Base-by-base conservation (phyloP, 148 eudicot species). In the Vaccinium corymbosum region DNA sequence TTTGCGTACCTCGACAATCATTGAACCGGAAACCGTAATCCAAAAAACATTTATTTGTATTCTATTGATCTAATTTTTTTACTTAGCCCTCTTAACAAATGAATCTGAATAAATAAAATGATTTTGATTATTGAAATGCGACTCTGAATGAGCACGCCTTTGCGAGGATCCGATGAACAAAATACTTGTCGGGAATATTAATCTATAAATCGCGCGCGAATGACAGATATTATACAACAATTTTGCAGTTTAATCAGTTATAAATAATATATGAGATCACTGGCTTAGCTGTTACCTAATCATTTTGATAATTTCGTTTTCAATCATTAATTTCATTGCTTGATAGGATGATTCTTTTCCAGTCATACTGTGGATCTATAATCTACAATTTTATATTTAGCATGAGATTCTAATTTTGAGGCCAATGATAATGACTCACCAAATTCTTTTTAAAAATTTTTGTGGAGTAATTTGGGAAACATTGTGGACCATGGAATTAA, bases 401-500 rank as follows among this genome's bases (percentile, higher is more conserved):
- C 42, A 77, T 77, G 1, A 6, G 80, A 78, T 78, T 53, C 61
- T 52, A 51, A 78, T 78, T 20, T 25, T 13, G 59, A 78, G 80
- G 59, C n/a, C 42, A 13, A 15, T 52, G 29, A 52, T 77, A 50
- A 52, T 52, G 80, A 77, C 59, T 77, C 20, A 13, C 25, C 59
- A 22, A 50, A 76, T 56, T 42, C 4, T 5, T 15, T 72, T 72
- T 1, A 22, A 7, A n/a, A 6, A 27, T 14, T 77, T 13, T 25
- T 77, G 80, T 77, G 14, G 59, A 53, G 80, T 51, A 59, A 52
- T 50, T 48, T 77, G 59, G 80, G 59, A 77, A 52, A 78, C 80
- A 55, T 78, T 50, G 59, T 52, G 20, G 80, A 12, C 80, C 80
- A 78, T 78, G 61, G 15, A 13, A n/a, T 50, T 50, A 32, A 27